Percentiles rank a stretch among this genome's conserved stretches.
Evolutionary conservation across 768 basidiomycete genomes (phyloP).

Genomic region (Cubamyces sp.): DNA sequence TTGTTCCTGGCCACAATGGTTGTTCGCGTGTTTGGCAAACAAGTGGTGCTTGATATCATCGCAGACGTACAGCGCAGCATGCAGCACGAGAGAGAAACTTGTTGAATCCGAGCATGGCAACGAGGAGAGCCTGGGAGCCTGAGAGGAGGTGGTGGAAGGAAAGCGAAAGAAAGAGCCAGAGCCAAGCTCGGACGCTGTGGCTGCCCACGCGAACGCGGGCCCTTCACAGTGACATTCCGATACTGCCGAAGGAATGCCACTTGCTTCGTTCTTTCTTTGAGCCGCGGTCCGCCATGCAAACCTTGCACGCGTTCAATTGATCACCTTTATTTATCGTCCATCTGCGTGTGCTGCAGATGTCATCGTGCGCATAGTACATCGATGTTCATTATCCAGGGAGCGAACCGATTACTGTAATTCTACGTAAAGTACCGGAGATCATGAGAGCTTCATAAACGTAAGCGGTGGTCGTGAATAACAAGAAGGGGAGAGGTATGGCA

Average conservation of each 20-base stretch:
- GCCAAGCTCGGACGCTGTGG: conserved; percentile 25
- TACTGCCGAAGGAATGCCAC: conserved; percentile 21
- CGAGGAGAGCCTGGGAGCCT: not conserved
- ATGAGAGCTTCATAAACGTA: too few relatives aligned
- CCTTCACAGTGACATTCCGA: conserved; percentile 30
- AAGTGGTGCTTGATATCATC: not conserved
- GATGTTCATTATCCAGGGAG: too few relatives aligned
- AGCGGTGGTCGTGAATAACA: too few relatives aligned
- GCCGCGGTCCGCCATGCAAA: conserved; percentile 12
- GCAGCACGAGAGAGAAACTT: not conserved
- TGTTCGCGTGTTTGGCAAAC: conserved; percentile 1
- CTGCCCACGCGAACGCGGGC: conserved; percentile 32
- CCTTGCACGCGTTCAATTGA: too few relatives aligned
- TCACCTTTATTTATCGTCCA: too few relatives aligned
- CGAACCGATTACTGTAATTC: too few relatives aligned
- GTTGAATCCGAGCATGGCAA: not conserved
- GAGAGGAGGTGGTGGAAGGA: conserved; percentile 24
- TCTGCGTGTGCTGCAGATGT: too few relatives aligned
- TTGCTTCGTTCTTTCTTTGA: conserved; percentile 17
- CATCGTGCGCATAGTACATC: too few relatives aligned
- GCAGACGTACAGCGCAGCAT: not conserved
- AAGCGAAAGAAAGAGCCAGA: conserved; percentile 21
- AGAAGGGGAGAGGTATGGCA: too few relatives aligned
- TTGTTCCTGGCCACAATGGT: conserved; percentile 14
- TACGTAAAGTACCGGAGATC: too few relatives aligned